Base-by-base conservation (phyloP, 2,329 filamentous ascomycete genomes). In the Karstenula rhodostoma region DNA sequence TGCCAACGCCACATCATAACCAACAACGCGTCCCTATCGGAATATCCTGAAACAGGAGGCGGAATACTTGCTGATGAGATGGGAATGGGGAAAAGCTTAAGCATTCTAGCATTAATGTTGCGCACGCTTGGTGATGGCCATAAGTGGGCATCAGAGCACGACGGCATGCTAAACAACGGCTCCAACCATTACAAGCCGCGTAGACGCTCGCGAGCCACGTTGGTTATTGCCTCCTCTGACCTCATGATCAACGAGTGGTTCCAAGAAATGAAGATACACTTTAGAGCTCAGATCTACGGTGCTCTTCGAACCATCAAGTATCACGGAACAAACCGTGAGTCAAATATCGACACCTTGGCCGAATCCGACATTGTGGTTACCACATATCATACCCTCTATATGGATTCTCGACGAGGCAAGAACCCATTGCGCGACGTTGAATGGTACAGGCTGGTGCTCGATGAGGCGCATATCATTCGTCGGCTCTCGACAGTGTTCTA, bases 11-110 rank as follows among this genome's bases (percentile, higher is more conserved):
- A 83, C 59, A 64, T 62, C 17, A 78, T 84, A 58, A 83, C 81
- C 4, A 78, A 75, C 15, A 68, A 64, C 0, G 73, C 63, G 23
- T 63, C 56, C 15, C 53, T 57, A 40, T 40, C 64, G n/a, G 59
- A 63, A 5, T 66, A 64, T 1, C 47, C 43, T 10, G 74, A 78
- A 49, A 74, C 62, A 2, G 73, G 74, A 15, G 81, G 76, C 40
- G 84, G 84, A 0, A 83, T 88, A n/a, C 66, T 88, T 1, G 85
- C 85, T 0, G 86, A 88, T 66, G 85, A 87, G 59, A 88, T 87
- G 85, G 86, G 86, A 0, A 80, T 87, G 77, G 86, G 86, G 0
- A 88, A 88, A 65, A 83, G 85, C 0, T 75, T 87, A 7, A 83
- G 83, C 2, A 81, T 84, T 0, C 77, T 87, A 10, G 81, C 84